Evolutionary conservation across 1,139 yeast species (phyloP).

Genomic region (Candida labiduridarum): DNA sequence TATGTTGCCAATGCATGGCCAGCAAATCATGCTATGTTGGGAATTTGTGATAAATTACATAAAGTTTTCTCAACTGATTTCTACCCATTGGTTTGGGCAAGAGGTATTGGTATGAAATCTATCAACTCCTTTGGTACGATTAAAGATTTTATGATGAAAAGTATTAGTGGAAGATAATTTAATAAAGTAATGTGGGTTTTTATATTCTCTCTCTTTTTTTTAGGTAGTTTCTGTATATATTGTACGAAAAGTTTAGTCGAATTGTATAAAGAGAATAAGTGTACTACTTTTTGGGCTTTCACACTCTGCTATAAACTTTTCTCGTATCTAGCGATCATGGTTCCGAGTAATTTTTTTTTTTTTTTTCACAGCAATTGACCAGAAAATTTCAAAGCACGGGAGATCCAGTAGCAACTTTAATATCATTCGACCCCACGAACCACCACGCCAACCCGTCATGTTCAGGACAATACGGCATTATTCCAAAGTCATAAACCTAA

Average conservation of each 20-base stretch:
- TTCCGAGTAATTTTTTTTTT: background rate
- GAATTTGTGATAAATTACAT: conserved; percentile 90
- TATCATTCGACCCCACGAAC: conserved; percentile 12
- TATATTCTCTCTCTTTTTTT: no score
- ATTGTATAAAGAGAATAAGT: no score
- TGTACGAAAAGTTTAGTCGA: background rate
- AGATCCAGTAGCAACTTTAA: conserved; percentile 9
- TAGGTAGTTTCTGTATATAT: background rate
- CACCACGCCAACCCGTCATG: background rate
- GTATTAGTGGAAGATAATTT: conserved; percentile 31
- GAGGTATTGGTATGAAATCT: conserved; percentile 75
- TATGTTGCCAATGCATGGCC: conserved; percentile 84
- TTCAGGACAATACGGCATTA: conserved; percentile 4
- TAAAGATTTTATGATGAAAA: conserved; percentile 52
- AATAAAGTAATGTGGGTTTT: background rate
- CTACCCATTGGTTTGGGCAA: conserved; percentile 69
- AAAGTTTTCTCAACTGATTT: conserved; percentile 79
- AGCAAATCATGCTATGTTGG: conserved; percentile 75
- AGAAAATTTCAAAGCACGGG: background rate
- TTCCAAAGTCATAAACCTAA: conserved; percentile 6
- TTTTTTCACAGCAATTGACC: conserved; percentile 1
- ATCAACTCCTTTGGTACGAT: conserved; percentile 65
- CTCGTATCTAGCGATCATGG: background rate
- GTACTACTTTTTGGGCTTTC: no score
- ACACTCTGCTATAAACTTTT: no score